phyloP scores from a whole-genome alignment of 2,329 filamentous ascomycete species.

The Allantophomopsis lycopodina region DNA sequence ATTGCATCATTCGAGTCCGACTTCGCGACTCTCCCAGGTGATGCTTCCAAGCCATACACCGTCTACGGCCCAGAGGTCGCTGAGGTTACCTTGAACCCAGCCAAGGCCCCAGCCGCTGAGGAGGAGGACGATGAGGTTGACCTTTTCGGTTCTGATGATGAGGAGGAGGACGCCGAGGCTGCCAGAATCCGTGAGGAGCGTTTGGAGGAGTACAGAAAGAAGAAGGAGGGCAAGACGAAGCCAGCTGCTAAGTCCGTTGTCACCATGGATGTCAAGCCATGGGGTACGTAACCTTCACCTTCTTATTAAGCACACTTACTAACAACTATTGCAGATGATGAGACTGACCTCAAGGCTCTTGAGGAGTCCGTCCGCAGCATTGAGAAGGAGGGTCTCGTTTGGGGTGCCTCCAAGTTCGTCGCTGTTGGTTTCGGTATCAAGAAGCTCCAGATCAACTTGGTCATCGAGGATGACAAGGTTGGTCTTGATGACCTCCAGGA shows the following conservation, averaged over 20 bases:
- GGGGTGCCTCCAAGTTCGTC: slow-evolving; percentile 85
- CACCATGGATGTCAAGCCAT: slow-evolving; percentile 94
- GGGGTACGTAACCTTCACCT: slow-evolving; percentile 54
- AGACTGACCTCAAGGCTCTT: slow-evolving; percentile 79
- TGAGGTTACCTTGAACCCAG: slow-evolving; percentile 71
- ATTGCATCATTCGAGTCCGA: slow-evolving; percentile 85
- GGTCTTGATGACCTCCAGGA: slow-evolving; percentile 78
- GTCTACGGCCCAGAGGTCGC: slow-evolving; percentile 78
- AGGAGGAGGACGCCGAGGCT: slow-evolving; percentile 87
- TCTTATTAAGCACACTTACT: slow-evolving; percentile 4
- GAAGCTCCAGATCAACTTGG: slow-evolving; percentile 98
- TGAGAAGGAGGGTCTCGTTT: slow-evolving; percentile 86
- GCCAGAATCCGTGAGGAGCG: slow-evolving; percentile 75
- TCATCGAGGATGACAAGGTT: slow-evolving; percentile 95
- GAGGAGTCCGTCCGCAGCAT: slow-evolving; percentile 72
- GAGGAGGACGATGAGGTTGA: slow-evolving; percentile 80
- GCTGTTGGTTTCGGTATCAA: slow-evolving; percentile 94
- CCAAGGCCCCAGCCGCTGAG: slow-evolving; percentile 62
- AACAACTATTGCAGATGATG: slow-evolving; percentile 49
- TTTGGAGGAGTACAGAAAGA: slow-evolving; percentile 86
- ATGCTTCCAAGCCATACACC: slow-evolving; percentile 78
- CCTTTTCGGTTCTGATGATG: slow-evolving; percentile 84
- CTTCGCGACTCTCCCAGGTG: slow-evolving; percentile 81
- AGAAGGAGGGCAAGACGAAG: slow-evolving; percentile 93
- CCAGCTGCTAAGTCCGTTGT: slow-evolving; percentile 89